phyloP scores from a whole-genome alignment of 345 rosid species.

The Lumnitzera racemosa region DNA sequence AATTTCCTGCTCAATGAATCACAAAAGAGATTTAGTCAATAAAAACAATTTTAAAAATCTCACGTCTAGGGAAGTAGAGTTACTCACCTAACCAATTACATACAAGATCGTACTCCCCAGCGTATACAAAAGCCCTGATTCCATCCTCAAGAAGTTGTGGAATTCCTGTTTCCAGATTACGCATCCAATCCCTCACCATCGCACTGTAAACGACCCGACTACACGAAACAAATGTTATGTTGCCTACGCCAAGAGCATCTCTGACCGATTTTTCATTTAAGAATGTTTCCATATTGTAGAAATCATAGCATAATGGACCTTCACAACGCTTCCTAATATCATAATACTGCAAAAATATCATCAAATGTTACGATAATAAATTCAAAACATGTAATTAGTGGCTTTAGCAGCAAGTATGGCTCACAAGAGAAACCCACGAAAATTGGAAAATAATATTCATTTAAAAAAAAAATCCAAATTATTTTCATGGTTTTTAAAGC shows the following conservation, averaged over 20 bases:
- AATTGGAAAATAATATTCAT: too few relatives aligned
- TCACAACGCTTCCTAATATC: conserved; percentile 72
- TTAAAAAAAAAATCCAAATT: too few relatives aligned
- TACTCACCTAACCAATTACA: conserved; percentile 89
- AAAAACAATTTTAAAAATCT: background rate
- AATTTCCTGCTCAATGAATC: conserved; percentile 46
- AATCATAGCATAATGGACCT: conserved; percentile 63
- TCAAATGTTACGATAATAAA: too few relatives aligned
- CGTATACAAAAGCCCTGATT: conserved; percentile 58
- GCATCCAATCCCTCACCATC: conserved; percentile 77
- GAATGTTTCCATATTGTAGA: conserved; percentile 61
- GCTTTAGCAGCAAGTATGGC: too few relatives aligned
- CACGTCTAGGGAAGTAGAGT: too few relatives aligned
- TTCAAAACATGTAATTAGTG: too few relatives aligned
- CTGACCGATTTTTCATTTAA: conserved; percentile 46
- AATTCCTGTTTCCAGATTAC: conserved; percentile 56
- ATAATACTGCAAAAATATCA: conserved; percentile 45
- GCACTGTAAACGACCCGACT: conserved; percentile 45
- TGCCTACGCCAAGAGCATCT: conserved; percentile 62
- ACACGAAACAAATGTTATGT: conserved; percentile 65
- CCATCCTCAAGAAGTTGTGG: conserved; percentile 75
- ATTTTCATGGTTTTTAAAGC: too few relatives aligned
- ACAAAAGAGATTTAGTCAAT: background rate
- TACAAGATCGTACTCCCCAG: conserved; percentile 81
- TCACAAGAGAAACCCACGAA: too few relatives aligned